These are phyloP conservation scores for Coffea humblotiana DNA, from an alignment of 305 asterid species.

Conservation along the genomic window DNA sequence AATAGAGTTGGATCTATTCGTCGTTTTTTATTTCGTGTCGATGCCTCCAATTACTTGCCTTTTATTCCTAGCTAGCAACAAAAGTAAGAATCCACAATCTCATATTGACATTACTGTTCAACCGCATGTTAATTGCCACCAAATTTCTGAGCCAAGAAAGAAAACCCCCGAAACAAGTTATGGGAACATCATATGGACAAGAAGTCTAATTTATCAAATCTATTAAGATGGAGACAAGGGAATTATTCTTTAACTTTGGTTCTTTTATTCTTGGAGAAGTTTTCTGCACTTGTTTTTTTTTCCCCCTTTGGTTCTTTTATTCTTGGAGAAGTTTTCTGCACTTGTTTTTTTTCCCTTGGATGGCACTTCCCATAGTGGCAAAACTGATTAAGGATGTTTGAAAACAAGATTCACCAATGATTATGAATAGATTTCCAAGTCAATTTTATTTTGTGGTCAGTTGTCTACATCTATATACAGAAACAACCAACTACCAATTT, in stretches of 20 bases:
- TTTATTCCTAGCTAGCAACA: conserved; percentile 17
- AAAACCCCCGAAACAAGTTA: background rate
- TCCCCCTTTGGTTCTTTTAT: background rate
- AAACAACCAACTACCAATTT: conserved; percentile 3
- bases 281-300: background rate
- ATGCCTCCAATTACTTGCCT: conserved; percentile 9
- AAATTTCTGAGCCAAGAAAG: background rate
- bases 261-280: background rate
- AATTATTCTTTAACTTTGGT: background rate
- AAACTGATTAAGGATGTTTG: background rate
- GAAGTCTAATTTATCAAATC: conserved; percentile 5
- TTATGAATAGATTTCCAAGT: conserved; percentile 5
- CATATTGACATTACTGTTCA: background rate
- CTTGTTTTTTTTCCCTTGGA: background rate
- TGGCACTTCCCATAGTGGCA: background rate
- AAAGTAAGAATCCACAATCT: conserved; percentile 13
- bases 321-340: background rate
- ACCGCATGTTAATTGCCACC: conserved; percentile 3
- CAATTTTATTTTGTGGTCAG: background rate
- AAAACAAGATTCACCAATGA: conserved; percentile 2
- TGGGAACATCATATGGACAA: background rate
- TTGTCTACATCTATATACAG: conserved; percentile 4
- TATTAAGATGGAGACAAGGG: background rate
- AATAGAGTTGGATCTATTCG: too few species aligned
- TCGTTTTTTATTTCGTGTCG: conserved; percentile 3